phyloP scores from a whole-genome alignment of 2,329 filamentous ascomycete species.

The Claviceps sp. region DNA sequence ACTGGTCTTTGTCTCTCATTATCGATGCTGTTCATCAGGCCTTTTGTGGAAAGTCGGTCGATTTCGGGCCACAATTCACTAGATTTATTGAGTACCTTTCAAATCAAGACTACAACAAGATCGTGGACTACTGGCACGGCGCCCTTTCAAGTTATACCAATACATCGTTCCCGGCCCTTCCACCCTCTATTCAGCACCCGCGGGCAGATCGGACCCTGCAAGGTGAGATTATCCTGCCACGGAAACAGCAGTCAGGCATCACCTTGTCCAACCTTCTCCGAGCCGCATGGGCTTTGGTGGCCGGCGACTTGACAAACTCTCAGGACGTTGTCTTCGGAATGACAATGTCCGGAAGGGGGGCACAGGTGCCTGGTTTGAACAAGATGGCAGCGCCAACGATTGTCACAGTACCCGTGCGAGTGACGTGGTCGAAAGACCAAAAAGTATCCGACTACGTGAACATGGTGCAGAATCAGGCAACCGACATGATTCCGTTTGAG shows the following conservation, averaged over 20 bases:
- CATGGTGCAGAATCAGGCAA: constrained; percentile 7
- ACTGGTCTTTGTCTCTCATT: constrained; percentile 29
- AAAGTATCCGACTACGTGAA: constrained; percentile 5
- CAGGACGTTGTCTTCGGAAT: constrained; percentile 29
- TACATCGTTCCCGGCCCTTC: not conserved
- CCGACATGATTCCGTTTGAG: constrained; percentile 10
- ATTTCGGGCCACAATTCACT: not conserved
- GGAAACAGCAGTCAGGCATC: constrained; percentile 11
- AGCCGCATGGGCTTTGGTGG: constrained; percentile 36
- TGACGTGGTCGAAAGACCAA: constrained; percentile 18
- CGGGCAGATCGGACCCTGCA: too few relatives aligned
- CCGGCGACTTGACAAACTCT: constrained; percentile 30
- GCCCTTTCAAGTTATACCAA: not conserved
- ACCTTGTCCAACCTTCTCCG: constrained; percentile 8
- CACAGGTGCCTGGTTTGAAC: constrained; percentile 10
- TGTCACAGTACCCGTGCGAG: constrained; percentile 27
- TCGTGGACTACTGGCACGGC: not conserved
- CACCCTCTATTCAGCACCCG: too few relatives aligned
- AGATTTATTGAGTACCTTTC: constrained; percentile 10
- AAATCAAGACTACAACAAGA: not conserved
- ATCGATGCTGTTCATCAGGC: constrained; percentile 18
- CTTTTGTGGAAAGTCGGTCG: not conserved
- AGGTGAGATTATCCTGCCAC: too few relatives aligned
- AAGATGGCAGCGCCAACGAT: constrained; percentile 19
- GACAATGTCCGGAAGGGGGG: constrained; percentile 26